Evolutionary conservation across 2,329 filamentous ascomycete species (phyloP).

Genomic region (Colletotrichum karsti): DNA sequence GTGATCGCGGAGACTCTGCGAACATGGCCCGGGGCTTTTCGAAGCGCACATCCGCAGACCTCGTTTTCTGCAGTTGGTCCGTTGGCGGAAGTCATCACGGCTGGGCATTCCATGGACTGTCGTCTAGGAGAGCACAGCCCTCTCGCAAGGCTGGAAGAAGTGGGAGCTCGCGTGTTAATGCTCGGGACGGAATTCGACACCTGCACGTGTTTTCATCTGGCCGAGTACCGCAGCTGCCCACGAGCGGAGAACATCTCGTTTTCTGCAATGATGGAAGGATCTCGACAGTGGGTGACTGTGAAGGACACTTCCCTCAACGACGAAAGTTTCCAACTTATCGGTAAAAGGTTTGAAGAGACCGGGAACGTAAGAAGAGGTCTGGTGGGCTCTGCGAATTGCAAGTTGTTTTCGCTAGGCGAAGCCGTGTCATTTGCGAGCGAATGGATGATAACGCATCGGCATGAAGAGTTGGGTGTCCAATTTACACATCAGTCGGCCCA

Average conservation of each 20-base stretch:
- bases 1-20: slow-evolving; percentile 25
- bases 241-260: slow-evolving; percentile 22
- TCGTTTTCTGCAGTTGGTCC: neutral
- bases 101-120: slow-evolving; percentile 11
- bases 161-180: slow-evolving; percentile 20
- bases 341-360: neutral
- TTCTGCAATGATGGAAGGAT: slow-evolving; percentile 9
- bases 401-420: neutral
- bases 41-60: slow-evolving; percentile 32
- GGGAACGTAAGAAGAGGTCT: neutral
- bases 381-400: neutral
- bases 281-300: slow-evolving; percentile 27
- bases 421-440: neutral
- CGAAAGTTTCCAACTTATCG: slow-evolving; percentile 3
- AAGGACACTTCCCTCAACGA: slow-evolving; percentile 5
- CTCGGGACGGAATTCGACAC: slow-evolving; percentile 24
- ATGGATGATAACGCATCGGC: neutral
- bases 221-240: slow-evolving; percentile 14
- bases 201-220: slow-evolving; percentile 29
- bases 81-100: neutral
- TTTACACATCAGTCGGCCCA: too few relatives aligned
- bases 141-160: slow-evolving; percentile 5
- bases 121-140: slow-evolving; percentile 4
- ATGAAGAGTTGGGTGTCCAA: neutral
- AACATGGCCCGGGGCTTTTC: slow-evolving; percentile 27